phyloP scores from a whole-genome alignment of 164 flowering plant genomes.

The Stephania yunnanensis region DNA sequence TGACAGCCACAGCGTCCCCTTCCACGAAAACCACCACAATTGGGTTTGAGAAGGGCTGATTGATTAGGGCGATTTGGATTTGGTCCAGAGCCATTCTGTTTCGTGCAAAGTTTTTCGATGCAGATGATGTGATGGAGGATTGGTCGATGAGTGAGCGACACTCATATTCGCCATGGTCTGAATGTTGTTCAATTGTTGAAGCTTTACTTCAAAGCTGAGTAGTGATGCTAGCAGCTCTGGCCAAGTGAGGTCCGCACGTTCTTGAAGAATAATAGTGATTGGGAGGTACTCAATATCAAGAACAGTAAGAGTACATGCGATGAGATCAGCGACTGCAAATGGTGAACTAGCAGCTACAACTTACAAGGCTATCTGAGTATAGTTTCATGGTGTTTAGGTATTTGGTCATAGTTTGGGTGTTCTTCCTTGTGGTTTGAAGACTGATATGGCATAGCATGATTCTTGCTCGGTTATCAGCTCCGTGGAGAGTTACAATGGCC shows the following conservation, averaged over 20 bases:
- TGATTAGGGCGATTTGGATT: not conserved
- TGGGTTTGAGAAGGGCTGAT: not conserved
- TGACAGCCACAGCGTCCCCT: not conserved
- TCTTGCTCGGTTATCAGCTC: not conserved
- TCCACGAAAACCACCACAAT: not conserved
- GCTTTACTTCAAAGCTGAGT: not conserved
- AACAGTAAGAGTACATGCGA: not conserved
- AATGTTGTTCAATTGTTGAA: not conserved
- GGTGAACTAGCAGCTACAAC: not conserved
- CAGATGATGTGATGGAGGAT: not conserved
- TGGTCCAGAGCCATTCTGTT: not conserved
- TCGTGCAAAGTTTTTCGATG: not conserved
- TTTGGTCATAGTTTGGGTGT: not conserved
- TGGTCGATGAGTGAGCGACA: not conserved
- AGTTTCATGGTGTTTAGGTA: not conserved
- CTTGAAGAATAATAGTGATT: not conserved
- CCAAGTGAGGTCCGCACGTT: not conserved
- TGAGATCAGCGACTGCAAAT: not conserved
- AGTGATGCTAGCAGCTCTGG: not conserved
- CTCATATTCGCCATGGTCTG: not conserved
- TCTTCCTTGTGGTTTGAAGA: not conserved
- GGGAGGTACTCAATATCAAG: not conserved
- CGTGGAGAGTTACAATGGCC: not conserved
- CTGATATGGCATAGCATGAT: not conserved
- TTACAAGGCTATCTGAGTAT: not conserved